Base-by-base conservation (phyloP, 139 green algal genomes). In the Pleodorina starrii region DNA sequence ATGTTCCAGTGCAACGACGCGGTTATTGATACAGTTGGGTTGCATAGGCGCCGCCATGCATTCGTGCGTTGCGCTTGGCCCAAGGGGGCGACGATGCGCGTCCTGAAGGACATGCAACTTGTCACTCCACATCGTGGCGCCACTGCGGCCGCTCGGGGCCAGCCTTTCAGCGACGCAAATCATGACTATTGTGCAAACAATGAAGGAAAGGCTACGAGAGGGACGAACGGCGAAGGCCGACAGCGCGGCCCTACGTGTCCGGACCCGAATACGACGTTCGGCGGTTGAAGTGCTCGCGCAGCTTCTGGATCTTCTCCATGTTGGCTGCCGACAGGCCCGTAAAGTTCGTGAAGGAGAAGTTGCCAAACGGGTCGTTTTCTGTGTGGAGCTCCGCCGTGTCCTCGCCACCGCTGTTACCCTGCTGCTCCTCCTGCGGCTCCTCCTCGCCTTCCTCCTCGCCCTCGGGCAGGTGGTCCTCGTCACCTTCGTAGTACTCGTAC, bases 291-390 rank as follows among this genome's bases (percentile, higher is more conserved):
- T 71, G 40, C 44, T 92, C 90, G 10, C 90, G 84, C 57, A 92
- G 71, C 57, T 85, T 85, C n/a, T 83, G 78, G 50, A 92, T 84
- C 78, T 92, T 92, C 68, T 92, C 90, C 90, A 92, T 89, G 43
- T 92, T 92, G 38, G 90, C 83, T 25, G 80, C 76, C 12, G 66
- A 88, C 43, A 92, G 78, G 35, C 84, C 88, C 9, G 75, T 73
- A 77, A 90, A 92, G 79, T 92, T 92, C 74, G 90, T 92, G 77
- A 92, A 92, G 42, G 78, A 90, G 29, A 92, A 92, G 85, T 92
- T 92, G 77, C 51, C 51, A 46, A 92, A 92, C 11, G 90, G 90
- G 63, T 92, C 90, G 32, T 84, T 76, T 19, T 83, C 83, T 1
- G 59, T 57, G 57, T 38, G 17, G 17, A 91, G 59, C 32, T 66